Evolutionary conservation across 2,329 filamentous ascomycete genomes (phyloP).

Genomic region (Helminthosporium solani): DNA sequence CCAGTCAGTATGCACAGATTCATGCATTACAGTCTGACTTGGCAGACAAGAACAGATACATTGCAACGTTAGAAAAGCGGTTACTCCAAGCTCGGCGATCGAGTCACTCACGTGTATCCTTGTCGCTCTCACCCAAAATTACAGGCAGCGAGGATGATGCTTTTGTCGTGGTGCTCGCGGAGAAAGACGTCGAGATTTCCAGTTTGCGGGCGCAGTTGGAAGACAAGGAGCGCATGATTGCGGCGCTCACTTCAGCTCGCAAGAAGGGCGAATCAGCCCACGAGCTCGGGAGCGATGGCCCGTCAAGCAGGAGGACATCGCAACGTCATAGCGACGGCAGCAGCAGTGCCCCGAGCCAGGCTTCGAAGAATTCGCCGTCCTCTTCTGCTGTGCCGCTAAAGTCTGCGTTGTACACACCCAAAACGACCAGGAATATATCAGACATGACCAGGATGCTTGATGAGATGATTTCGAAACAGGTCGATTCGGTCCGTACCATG

Average conservation of each 20-base stretch:
- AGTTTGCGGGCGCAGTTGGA: conserved; percentile 87
- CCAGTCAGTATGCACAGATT: conserved; percentile 81
- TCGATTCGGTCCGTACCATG: conserved; percentile 79
- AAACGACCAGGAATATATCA: conserved; percentile 68
- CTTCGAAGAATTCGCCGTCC: conserved; percentile 15
- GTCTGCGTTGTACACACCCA: conserved; percentile 19
- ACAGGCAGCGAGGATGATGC: conserved; percentile 74
- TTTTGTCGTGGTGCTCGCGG: conserved; percentile 69
- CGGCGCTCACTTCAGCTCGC: conserved; percentile 79
- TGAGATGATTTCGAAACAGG: conserved; percentile 91
- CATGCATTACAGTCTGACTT: conserved; percentile 92
- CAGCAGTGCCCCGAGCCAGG: conserved; percentile 25
- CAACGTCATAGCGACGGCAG: conserved; percentile 35
- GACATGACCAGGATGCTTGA: conserved; percentile 93
- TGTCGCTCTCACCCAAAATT: conserved; percentile 67
- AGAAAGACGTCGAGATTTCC: conserved; percentile 90
- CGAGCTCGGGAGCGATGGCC: conserved; percentile 41
- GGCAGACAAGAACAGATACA: conserved; percentile 95
- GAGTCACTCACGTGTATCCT: conserved; percentile 83
- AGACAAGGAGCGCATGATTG: conserved; percentile 92
- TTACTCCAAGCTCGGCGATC: conserved; percentile 86
- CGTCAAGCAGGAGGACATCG: conserved; percentile 37
- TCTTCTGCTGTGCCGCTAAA: conserved; percentile 20
- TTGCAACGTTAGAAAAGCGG: conserved; percentile 87
- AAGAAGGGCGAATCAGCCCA: conserved; percentile 83